Conservation (phyloP, 768 basidiomycete species). For the Tylopilus intermedius region DNA sequence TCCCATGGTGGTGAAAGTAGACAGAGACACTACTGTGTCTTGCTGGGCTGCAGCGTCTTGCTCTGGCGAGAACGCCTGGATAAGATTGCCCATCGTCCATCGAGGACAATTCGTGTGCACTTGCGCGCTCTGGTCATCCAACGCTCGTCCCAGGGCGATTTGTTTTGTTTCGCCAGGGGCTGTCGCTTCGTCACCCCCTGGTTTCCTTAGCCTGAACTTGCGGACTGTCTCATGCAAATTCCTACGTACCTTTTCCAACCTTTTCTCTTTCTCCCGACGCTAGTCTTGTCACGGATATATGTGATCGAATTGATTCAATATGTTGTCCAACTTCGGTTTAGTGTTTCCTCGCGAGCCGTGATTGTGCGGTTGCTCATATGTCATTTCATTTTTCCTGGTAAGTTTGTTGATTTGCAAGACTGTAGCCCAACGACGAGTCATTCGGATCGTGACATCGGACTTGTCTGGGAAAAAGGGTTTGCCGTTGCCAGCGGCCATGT, state of each 20-base stretch:
- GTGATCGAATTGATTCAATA: conserved; percentile 10
- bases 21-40: conserved; percentile 20
- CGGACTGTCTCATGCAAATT: conserved; percentile 22
- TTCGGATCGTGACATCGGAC: not conserved
- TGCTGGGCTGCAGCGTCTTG: conserved; percentile 22
- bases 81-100: conserved; percentile 19
- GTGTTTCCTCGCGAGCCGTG: conserved; percentile 11
- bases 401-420: conserved; percentile 15
- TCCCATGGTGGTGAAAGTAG: conserved; percentile 17
- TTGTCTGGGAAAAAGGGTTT: conserved; percentile 1
- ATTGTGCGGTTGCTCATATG: conserved; percentile 9
- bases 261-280: conserved; percentile 2
- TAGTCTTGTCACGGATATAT: conserved; percentile 9
- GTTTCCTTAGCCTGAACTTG: conserved; percentile 8
- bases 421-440: conserved; percentile 12
- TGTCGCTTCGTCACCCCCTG: conserved; percentile 10
- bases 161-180: conserved; percentile 19
- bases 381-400: not conserved
- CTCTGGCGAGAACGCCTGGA: conserved; percentile 17
- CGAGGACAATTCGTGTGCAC: conserved; percentile 24
- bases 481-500: not conserved
- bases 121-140: conserved; percentile 16
- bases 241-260: conserved; percentile 22
- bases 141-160: conserved; percentile 16
- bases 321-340: not conserved